These are phyloP conservation scores for Cladophialophora exuberans DNA, from an alignment of 2,329 filamentous ascomycete species.

Conservation along the genomic window DNA sequence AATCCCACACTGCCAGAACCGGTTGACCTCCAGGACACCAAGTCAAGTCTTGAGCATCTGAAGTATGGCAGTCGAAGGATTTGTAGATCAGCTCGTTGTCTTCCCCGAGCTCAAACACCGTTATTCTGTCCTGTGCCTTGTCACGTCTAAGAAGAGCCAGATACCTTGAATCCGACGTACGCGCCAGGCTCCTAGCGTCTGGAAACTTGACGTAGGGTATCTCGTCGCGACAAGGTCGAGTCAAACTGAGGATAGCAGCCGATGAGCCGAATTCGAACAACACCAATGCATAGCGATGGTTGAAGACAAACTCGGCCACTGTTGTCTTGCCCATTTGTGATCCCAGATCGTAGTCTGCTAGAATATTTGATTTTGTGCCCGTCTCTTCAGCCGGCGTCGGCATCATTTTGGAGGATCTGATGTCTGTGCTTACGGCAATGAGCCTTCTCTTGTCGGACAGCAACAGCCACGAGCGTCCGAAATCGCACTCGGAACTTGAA, in stretches of 20 bases:
- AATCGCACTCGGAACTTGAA: constrained; percentile 17
- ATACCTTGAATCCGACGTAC: constrained; percentile 13
- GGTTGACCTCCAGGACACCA: constrained; percentile 29
- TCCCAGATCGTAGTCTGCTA: constrained; percentile 29
- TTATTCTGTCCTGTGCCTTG: constrained; percentile 27
- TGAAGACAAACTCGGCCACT: constrained; percentile 28
- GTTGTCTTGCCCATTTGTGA: constrained; percentile 26
- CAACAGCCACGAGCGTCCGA: constrained; percentile 22
- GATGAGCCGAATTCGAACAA: constrained; percentile 25
- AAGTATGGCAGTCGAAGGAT: constrained; percentile 27
- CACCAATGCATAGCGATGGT: constrained; percentile 29
- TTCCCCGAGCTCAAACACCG: constrained; percentile 22
- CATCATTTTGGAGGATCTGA: constrained; percentile 13
- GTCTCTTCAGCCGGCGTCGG: not conserved
- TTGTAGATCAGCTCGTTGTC: constrained; percentile 14
- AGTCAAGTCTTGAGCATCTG: constrained; percentile 29
- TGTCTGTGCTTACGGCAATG: constrained; percentile 25
- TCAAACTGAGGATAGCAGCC: constrained; percentile 27
- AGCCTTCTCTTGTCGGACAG: constrained; percentile 23
- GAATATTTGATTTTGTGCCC: constrained; percentile 20
- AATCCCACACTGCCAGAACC: constrained; percentile 27
- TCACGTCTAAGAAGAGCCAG: constrained; percentile 28
- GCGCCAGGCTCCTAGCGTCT: constrained; percentile 17
- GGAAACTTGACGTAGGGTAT: constrained; percentile 30
- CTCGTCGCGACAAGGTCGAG: constrained; percentile 27